Base-by-base conservation (phyloP, 805 yeast species). In the Kazachstania taianensis region DNA sequence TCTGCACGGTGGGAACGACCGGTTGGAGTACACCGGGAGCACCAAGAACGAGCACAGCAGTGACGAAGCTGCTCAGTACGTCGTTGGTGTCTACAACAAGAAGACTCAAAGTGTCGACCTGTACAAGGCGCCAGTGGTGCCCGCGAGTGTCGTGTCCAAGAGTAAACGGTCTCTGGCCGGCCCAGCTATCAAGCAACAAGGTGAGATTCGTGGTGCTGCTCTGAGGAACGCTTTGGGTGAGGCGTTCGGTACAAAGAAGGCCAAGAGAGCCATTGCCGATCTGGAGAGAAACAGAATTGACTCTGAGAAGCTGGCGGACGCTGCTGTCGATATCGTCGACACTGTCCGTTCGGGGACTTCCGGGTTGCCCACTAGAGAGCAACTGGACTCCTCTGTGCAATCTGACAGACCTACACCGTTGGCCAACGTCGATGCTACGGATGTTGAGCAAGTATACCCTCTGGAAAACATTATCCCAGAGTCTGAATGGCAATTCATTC, bases 221-320 rank as follows among this genome's bases (percentile, higher is more conserved):
- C 84, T 83, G 61, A 73, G 96, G 57, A 82, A 74, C 38, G 81
- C 84, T 2, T 70, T 92, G 53, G 98, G 98, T 53, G 89, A 85
- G 61, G 94, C 92, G 3, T 92, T 92, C 50, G 98, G 98, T 70
- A 89, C 98, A 39, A 87, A 83, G 65, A 87, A 78, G 65, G 96
- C 96, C 43, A 89, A 85, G 65, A 81, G 84, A 49, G 94, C 94
- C 24, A 81, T 92, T 51, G 65, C 73, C 35, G 89, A 80, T 55
- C 61, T 76, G 50, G 92, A 79, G 51, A 75, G 81, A 58, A 92
- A 92, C 62, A 71, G 81, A 49, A 78, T 92, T 52, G 96, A 92
- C 55, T 72, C 95, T 2, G 94, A 75, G 35, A 73, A 77, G 58
- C 70, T 92, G 46, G 81, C 72, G 38, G 80, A 71, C 41, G 66